Conservation (phyloP, 345 rosid genomes). For the Populus deltoides region DNA sequence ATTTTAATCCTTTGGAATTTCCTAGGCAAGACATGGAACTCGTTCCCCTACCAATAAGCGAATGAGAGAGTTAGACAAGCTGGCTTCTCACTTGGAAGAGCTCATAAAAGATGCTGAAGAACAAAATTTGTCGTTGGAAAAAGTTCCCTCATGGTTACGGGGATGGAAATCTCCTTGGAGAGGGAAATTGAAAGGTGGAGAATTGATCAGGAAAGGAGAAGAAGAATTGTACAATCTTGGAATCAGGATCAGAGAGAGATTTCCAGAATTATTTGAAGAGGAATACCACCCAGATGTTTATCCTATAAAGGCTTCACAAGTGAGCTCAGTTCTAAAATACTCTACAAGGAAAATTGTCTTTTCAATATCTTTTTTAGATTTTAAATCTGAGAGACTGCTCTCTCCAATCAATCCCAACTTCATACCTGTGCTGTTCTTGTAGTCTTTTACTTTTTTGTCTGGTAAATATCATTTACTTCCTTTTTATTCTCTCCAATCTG, state of each 20-base stretch:
- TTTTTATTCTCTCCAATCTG: background rate
- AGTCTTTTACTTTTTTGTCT: background rate
- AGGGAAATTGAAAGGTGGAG: slow-evolving; percentile 83
- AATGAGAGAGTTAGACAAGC: slow-evolving; percentile 59
- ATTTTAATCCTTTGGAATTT: background rate
- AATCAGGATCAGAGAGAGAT: slow-evolving; percentile 63
- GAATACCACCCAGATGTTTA: slow-evolving; percentile 89
- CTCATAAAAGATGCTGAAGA: slow-evolving; percentile 58
- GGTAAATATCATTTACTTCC: background rate
- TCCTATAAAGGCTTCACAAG: slow-evolving; percentile 79
- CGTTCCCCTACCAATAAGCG: slow-evolving; percentile 93
- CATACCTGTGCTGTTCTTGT: background rate
- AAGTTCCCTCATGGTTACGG: slow-evolving; percentile 66
- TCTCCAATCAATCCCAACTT: background rate
- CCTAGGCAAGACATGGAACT: slow-evolving; percentile 93
- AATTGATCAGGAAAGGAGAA: slow-evolving; percentile 70
- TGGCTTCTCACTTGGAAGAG: slow-evolving; percentile 60
- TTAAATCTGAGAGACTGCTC: background rate
- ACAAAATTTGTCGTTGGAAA: slow-evolving; percentile 34
- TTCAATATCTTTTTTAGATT: background rate
- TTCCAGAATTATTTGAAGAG: slow-evolving; percentile 64
- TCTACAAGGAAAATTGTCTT: background rate
- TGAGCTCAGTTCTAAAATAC: slow-evolving; percentile 18
- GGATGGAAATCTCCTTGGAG: slow-evolving; percentile 83
- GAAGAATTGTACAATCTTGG: slow-evolving; percentile 77